Base-by-base conservation (phyloP, 2,329 filamentous ascomycete genomes). In the Colletotrichum navitas region DNA sequence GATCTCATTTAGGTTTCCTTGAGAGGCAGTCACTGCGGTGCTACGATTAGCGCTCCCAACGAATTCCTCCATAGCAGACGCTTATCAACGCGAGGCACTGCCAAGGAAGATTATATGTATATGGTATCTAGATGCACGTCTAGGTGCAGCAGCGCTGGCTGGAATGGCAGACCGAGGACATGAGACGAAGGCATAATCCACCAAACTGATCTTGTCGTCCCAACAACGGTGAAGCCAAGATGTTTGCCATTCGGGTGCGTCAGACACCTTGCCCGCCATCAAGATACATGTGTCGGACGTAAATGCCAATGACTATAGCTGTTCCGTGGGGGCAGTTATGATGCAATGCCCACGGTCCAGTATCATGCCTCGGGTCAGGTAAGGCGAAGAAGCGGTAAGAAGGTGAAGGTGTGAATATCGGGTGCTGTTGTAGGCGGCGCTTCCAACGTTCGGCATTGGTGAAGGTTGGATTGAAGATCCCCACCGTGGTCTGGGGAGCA, bases 401-500 rank as follows among this genome's bases (percentile, higher is more conserved):
- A 68, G 24, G 45, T 58, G 68, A 51, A 49, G 47, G 24, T 11
- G 12, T 45, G 26, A 8, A 62, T n/a, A 29, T 58, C 49, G 63
- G 61, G 26, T 58, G 65, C 24, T 49, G 32, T 55, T 45, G 26
- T 52, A 39, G 24, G 52, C 34, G 29, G 62, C n/a, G 51, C 43
- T 62, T 58, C 47, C 63, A 55, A 67, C 49, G 39, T 24, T 21
- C 63, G 55, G 55, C 43, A 71, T 59, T 68, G 65, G 52, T 51
- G 59, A 68, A 7, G 11, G 36, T 63, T 36, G 26, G 61, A 16
- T 43, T 47, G 54, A 68, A 60, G 47, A 43, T 47, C 39, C 36
- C 68, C 65, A 64, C 59, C 32, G 29, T 45, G 39, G 41, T 63
- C 69, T 69, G 65, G 65, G 69, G 65, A 68, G 68, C 58, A 71